phyloP scores from a whole-genome alignment of 768 basidiomycete genomes.

The Tulasnella sp. region DNA sequence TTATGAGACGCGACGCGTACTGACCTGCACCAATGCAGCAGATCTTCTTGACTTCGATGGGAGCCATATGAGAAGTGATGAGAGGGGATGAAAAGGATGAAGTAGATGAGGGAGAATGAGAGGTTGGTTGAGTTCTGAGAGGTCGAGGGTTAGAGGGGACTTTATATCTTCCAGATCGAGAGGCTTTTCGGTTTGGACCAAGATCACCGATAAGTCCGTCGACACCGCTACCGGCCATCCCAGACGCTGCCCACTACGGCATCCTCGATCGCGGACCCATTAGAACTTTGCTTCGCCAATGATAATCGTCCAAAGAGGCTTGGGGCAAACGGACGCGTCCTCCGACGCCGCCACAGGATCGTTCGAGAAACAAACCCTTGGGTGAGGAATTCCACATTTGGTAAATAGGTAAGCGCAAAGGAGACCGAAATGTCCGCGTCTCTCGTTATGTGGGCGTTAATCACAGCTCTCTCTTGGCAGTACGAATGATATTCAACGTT shows the following conservation, averaged over 20 bases:
- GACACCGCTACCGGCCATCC: not conserved
- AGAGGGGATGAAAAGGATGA: conserved; percentile 2
- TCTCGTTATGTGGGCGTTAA: not conserved
- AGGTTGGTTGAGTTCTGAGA: not conserved
- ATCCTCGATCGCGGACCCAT: not conserved
- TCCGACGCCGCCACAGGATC: not conserved
- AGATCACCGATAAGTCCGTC: conserved; percentile 9
- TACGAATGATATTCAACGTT: not conserved
- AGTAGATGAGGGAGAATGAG: conserved; percentile 5
- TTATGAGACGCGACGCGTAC: conserved; percentile 22
- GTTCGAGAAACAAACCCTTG: not conserved
- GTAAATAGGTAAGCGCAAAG: not conserved
- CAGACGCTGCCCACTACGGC: not conserved
- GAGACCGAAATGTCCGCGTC: not conserved
- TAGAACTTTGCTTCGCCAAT: not conserved
- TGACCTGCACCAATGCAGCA: conserved; percentile 59
- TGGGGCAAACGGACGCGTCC: not conserved
- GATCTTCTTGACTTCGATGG: conserved; percentile 62
- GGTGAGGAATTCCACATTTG: not conserved
- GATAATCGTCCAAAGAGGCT: not conserved
- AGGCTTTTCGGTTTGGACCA: not conserved
- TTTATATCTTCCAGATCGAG: conserved; percentile 5
- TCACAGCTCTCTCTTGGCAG: not conserved
- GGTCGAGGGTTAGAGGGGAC: not conserved
- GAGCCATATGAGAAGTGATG: conserved; percentile 26